phyloP scores from a whole-genome alignment of 176 grass and related monocot species.

The Tillandsia leiboldiana region DNA sequence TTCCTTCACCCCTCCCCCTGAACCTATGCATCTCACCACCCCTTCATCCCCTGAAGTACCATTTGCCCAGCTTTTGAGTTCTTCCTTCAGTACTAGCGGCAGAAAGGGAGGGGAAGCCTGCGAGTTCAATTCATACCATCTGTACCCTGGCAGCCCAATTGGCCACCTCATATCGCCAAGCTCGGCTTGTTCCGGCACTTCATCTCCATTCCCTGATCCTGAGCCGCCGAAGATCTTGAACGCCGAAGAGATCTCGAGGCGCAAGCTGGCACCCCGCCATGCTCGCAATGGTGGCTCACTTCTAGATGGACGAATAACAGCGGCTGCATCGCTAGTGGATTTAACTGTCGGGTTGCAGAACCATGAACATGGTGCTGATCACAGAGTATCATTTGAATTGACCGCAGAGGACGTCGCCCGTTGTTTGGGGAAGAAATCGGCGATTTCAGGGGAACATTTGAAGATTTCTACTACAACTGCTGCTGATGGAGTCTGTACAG shows the following conservation, averaged over 20 bases:
- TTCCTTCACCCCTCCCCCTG: conserved; percentile 84
- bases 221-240: conserved; percentile 62
- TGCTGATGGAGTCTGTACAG: conserved; percentile 29
- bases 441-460: conserved; percentile 37
- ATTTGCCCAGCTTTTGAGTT: conserved; percentile 76
- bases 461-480: too few species aligned
- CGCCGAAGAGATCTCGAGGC: conserved; percentile 48
- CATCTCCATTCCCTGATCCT: conserved; percentile 53
- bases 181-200: conserved; percentile 65
- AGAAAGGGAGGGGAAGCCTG: conserved; percentile 41
- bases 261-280: conserved; percentile 61
- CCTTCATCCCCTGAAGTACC: conserved; percentile 97
- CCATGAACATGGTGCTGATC: conserved; percentile 69
- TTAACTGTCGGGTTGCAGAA: conserved; percentile 38
- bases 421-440: conserved; percentile 72
- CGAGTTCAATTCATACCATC: conserved; percentile 45
- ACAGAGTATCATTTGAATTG: conserved; percentile 76
- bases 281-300: conserved; percentile 57
- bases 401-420: conserved; percentile 79
- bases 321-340: conserved; percentile 53
- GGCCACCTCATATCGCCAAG: conserved; percentile 63
- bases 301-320: conserved; percentile 61
- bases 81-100: conserved; percentile 35
- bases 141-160: conserved; percentile 74
- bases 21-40: conserved; percentile 78